phyloP scores from a whole-genome alignment of 805 yeast genomes.

The Candida bentonensis region DNA sequence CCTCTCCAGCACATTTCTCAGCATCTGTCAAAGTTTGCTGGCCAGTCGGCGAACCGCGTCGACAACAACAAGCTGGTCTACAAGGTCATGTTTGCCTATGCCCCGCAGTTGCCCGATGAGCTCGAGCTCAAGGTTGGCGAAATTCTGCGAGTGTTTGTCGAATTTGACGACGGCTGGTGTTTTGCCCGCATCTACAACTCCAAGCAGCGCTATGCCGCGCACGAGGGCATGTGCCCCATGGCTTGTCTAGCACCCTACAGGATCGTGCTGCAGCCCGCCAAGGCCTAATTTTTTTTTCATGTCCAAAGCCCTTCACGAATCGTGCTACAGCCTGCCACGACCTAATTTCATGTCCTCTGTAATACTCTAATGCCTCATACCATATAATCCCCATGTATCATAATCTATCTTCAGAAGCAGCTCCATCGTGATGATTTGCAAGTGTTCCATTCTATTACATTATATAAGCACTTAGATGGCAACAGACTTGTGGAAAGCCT shows the following conservation, averaged over 20 bases:
- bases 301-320: no score
- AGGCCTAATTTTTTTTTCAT: no score
- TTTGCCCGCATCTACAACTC: constrained; percentile 27
- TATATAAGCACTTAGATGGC: constrained; percentile 20
- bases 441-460: no score
- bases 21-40: not conserved
- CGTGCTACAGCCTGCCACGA: no score
- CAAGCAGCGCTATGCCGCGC: not conserved
- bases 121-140: constrained; percentile 54
- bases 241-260: constrained; percentile 6
- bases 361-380: no score
- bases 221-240: constrained; percentile 12
- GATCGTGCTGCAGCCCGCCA: constrained; percentile 1
- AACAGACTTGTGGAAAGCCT: constrained; percentile 55
- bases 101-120: constrained; percentile 76
- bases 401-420: no score
- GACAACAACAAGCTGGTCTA: constrained; percentile 28
- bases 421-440: no score
- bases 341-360: no score
- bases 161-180: constrained; percentile 95
- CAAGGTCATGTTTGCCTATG: constrained; percentile 56
- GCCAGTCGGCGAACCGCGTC: not conserved
- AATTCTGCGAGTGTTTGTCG: constrained; percentile 56
- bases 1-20: not conserved
- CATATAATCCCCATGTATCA: no score